Conservation (phyloP, 768 basidiomycete species). For the Boletus rufocinnamomeus region DNA sequence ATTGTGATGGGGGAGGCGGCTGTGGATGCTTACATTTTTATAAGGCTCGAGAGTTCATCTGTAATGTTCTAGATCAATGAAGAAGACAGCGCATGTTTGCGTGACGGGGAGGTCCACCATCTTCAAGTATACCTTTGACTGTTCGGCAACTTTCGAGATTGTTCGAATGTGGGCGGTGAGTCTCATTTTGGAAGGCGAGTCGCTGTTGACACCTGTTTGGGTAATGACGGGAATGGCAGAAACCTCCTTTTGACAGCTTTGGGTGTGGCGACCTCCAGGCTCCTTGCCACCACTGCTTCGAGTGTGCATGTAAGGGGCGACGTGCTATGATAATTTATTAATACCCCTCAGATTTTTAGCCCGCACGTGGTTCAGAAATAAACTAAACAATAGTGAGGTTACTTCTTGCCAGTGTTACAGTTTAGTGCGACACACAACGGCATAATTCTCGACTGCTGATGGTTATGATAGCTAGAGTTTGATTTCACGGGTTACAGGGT, state of each 20-base stretch:
- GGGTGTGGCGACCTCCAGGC: no score
- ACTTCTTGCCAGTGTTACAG: not conserved
- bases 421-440: not conserved
- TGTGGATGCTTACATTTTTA: not conserved
- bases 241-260: not conserved
- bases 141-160: slow-evolving; percentile 11
- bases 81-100: not conserved
- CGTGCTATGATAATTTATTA: no score
- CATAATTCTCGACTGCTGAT: not conserved
- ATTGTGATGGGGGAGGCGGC: not conserved
- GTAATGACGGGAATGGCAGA: not conserved
- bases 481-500: not conserved
- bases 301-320: no score
- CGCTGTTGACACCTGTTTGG: slow-evolving; percentile 3
- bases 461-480: not conserved
- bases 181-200: slow-evolving; percentile 4
- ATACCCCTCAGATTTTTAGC: no score
- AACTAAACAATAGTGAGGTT: not conserved
- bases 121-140: not conserved
- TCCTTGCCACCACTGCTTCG: no score
- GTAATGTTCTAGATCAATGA: not conserved
- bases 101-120: not conserved
- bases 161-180: not conserved
- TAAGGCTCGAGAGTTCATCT: not conserved
- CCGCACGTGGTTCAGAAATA: no score